A percentile compares a stretch with the other conserved stretches of the same genome.
Evolutionary conservation across 345 rosid species (phyloP).

Genomic region (Citrus cavaleriei): DNA sequence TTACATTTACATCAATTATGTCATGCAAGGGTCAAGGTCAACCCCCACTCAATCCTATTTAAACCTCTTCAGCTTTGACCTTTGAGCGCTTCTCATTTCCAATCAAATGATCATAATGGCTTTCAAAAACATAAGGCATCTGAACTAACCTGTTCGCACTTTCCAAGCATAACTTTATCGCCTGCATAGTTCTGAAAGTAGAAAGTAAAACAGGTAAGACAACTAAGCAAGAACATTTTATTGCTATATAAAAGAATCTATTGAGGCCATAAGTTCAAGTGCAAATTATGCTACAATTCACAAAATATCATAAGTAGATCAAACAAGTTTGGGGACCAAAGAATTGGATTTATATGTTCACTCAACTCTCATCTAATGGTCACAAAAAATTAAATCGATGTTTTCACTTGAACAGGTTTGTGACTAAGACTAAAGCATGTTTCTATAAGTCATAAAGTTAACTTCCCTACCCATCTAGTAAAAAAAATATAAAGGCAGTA

Average conservation of each 20-base stretch:
- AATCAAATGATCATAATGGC: not conserved
- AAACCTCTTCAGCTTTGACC: not conserved
- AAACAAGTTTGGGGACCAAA: not conserved
- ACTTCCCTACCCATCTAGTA: not conserved
- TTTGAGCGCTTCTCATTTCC: not conserved
- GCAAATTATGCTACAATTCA: slow-evolving; percentile 3
- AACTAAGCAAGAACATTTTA: not conserved
- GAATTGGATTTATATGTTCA: not conserved
- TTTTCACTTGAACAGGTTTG: not conserved
- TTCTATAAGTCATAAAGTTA: not conserved
- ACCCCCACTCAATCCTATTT: not conserved
- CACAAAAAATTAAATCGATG: not conserved
- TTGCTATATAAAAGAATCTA: not conserved
- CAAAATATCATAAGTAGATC: not conserved
- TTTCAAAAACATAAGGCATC: slow-evolving; percentile 10
- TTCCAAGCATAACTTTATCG: slow-evolving; percentile 88
- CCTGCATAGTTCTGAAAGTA: slow-evolving; percentile 76
- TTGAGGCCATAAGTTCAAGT: slow-evolving; percentile 9
- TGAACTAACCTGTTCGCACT: slow-evolving; percentile 83
- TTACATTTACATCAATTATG: not conserved
- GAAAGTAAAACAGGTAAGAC: slow-evolving; percentile 18
- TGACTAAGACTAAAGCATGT: not conserved
- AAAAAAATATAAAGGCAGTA: not conserved
- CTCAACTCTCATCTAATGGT: not conserved
- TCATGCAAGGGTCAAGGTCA: not conserved